Evolutionary conservation across 2,329 filamentous ascomycete species (phyloP).

Genomic region (Penicillium decumbens): DNA sequence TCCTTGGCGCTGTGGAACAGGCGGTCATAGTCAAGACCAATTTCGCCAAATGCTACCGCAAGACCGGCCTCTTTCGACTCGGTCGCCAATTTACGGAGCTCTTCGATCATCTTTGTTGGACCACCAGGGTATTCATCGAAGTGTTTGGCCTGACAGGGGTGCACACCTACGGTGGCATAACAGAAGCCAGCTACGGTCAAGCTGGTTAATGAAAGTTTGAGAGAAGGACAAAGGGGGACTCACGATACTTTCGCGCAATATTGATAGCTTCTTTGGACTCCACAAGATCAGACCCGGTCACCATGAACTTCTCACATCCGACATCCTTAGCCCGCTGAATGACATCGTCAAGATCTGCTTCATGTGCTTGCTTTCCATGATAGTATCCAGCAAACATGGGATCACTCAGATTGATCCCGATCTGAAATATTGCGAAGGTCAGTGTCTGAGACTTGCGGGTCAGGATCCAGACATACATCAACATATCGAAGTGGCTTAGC

Average conservation of each 20-base stretch:
- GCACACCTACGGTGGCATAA: constrained; percentile 87
- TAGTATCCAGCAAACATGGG: constrained; percentile 82
- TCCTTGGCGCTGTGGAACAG: constrained; percentile 74
- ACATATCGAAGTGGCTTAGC: constrained; percentile 42
- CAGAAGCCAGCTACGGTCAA: constrained; percentile 63
- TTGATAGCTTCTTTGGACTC: constrained; percentile 72
- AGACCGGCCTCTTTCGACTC: constrained; percentile 55
- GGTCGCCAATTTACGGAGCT: constrained; percentile 61
- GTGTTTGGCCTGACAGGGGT: constrained; percentile 79
- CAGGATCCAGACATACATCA: constrained; percentile 37
- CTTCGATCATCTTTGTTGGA: constrained; percentile 45
- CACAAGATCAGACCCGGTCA: constrained; percentile 81
- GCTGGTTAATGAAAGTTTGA: not conserved
- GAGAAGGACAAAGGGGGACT: constrained; percentile 28
- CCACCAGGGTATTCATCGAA: constrained; percentile 60
- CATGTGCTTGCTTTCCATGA: constrained; percentile 64
- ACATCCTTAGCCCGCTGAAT: constrained; percentile 71
- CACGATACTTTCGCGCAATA: constrained; percentile 70
- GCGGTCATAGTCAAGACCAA: constrained; percentile 94
- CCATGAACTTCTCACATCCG: constrained; percentile 83
- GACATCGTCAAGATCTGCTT: constrained; percentile 55
- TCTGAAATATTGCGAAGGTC: constrained; percentile 39
- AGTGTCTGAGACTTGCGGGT: not conserved
- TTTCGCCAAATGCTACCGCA: constrained; percentile 82
- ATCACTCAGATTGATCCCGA: constrained; percentile 95